These are phyloP conservation scores for Sanghuangporus sanghuang DNA, from an alignment of 1,284 basidiomycete genomes.

Conservation along the genomic window DNA sequence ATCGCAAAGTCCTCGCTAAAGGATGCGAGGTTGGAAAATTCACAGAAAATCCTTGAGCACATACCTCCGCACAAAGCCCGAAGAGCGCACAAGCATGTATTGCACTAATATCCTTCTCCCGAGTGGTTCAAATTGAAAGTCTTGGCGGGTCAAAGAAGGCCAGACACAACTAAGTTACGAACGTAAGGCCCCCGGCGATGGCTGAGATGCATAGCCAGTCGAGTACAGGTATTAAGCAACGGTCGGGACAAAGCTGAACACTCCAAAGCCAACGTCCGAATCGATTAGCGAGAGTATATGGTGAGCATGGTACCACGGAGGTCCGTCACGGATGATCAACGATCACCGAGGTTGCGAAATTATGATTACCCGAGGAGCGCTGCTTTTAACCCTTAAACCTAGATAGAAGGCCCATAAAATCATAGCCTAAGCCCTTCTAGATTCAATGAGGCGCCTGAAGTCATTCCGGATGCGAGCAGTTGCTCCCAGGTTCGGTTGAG, in stretches of 20 bases:
- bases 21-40: not conserved
- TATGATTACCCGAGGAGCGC: not conserved
- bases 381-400: not conserved
- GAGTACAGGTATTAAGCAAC: not conserved
- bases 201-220: not conserved
- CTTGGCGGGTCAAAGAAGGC: not conserved
- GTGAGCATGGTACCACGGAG: not conserved
- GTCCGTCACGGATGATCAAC: not conserved
- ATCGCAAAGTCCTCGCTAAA: not conserved
- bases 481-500: not conserved
- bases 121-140: not conserved
- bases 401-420: not conserved
- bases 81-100: not conserved
- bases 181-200: not conserved
- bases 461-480: not conserved
- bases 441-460: not conserved
- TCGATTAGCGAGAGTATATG: not conserved
- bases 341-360: not conserved
- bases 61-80: conserved; percentile 2
- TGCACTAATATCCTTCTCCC: not conserved
- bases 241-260: not conserved
- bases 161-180: too few species aligned
- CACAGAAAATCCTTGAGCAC: not conserved
- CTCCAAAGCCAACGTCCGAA: not conserved
- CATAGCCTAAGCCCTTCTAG: not conserved